Evolutionary conservation across 371 early-diverging fungal genomes (phyloP).

Genomic region (Saksenaea vasiformis): DNA sequence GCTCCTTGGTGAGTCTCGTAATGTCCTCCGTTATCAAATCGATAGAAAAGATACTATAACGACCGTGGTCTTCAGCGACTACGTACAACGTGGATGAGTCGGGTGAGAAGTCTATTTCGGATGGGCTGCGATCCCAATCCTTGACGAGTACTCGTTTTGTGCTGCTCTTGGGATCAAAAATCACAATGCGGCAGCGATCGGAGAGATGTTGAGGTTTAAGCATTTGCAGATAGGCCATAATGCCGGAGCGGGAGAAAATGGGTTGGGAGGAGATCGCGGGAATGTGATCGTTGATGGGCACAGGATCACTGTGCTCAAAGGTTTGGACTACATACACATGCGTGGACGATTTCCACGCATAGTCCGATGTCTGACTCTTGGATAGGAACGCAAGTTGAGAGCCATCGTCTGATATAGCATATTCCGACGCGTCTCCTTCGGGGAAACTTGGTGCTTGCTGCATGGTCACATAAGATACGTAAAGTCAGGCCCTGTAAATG

Average conservation of each 20-base stretch:
- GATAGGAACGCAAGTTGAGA: conserved; percentile 70
- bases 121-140: conserved; percentile 71
- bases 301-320: conserved; percentile 38
- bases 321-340: conserved; percentile 69
- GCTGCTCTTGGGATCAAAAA: conserved; percentile 54
- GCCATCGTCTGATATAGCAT: conserved; percentile 64
- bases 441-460: conserved; percentile 59
- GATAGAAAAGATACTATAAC: conserved; percentile 55
- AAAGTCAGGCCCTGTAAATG: background rate
- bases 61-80: conserved; percentile 65
- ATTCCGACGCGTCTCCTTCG: conserved; percentile 61
- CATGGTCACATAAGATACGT: background rate
- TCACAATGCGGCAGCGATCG: conserved; percentile 72
- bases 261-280: conserved; percentile 72
- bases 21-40: conserved; percentile 47
- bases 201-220: conserved; percentile 69
- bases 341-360: conserved; percentile 81
- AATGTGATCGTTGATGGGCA: conserved; percentile 56
- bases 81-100: conserved; percentile 55
- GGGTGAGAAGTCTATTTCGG: conserved; percentile 55
- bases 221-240: conserved; percentile 80
- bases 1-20: conserved; percentile 52
- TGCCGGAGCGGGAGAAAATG: conserved; percentile 64
- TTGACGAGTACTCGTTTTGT: conserved; percentile 39
- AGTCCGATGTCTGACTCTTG: conserved; percentile 61